Evolutionary conservation across 805 yeast species (phyloP).

Genomic region (Metschnikowia cerradonensis): DNA sequence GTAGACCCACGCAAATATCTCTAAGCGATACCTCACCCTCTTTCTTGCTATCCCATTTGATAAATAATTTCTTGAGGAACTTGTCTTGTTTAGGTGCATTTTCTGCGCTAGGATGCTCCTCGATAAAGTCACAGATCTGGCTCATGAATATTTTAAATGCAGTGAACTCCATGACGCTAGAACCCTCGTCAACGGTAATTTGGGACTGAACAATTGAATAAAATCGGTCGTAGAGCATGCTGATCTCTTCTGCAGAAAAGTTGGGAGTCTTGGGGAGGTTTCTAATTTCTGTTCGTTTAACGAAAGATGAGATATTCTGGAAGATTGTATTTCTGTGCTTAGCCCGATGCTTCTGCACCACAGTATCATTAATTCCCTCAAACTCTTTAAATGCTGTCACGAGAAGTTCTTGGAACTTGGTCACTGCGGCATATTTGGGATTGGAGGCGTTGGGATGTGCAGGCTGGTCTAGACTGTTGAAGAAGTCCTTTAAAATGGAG

Average conservation of each 20-base stretch:
- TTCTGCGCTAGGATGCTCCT: slow-evolving; percentile 23
- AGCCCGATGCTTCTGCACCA: slow-evolving; percentile 63
- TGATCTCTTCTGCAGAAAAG: slow-evolving; percentile 53
- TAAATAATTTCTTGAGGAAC: slow-evolving; percentile 62
- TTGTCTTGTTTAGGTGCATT: slow-evolving; percentile 28
- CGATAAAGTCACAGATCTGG: slow-evolving; percentile 76
- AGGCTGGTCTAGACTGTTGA: slow-evolving; percentile 68
- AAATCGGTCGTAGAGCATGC: slow-evolving; percentile 79
- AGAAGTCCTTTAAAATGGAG: slow-evolving; percentile 77
- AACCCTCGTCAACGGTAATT: slow-evolving; percentile 45
- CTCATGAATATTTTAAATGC: slow-evolving; percentile 72
- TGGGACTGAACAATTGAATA: slow-evolving; percentile 72
- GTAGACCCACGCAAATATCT: slow-evolving; percentile 70
- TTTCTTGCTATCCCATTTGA: slow-evolving; percentile 61
- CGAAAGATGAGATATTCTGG: slow-evolving; percentile 83
- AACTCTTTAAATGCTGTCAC: slow-evolving; percentile 93
- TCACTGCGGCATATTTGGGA: slow-evolving; percentile 59
- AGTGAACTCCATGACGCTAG: slow-evolving; percentile 67
- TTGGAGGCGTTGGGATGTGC: slow-evolving; percentile 72
- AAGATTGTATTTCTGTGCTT: slow-evolving; percentile 73
- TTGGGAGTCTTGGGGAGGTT: slow-evolving; percentile 73
- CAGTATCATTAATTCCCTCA: slow-evolving; percentile 69
- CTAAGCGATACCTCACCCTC: slow-evolving; percentile 59
- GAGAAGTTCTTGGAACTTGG: slow-evolving; percentile 84
- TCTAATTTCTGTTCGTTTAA: slow-evolving; percentile 86